Conservation (phyloP, 1,284 basidiomycete genomes). For the Pseudomicrostroma phylloplanum region DNA sequence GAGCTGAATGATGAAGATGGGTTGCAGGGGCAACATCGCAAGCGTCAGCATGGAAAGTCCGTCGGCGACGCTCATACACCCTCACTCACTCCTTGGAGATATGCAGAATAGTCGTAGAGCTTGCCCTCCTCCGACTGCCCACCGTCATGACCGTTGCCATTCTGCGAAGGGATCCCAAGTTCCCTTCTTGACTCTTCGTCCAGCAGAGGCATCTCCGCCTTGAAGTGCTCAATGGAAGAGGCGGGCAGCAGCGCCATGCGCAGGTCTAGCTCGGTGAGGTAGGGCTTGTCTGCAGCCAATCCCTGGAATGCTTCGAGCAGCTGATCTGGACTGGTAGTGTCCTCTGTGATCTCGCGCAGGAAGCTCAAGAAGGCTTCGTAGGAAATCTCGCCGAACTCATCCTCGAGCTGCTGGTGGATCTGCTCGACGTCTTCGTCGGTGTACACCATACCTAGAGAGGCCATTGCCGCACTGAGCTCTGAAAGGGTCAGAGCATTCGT, state of each 20-base stretch:
- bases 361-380: slow-evolving; percentile 85
- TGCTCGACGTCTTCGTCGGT: slow-evolving; percentile 79
- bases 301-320: slow-evolving; percentile 88
- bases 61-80: not conserved
- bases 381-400: slow-evolving; percentile 58
- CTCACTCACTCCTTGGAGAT: slow-evolving; percentile 14
- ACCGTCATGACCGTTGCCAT: too few relatives aligned
- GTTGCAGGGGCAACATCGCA: too few relatives aligned
- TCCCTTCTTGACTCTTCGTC: slow-evolving; percentile 10
- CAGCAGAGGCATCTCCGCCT: slow-evolving; percentile 35
- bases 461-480: slow-evolving; percentile 85
- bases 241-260: slow-evolving; percentile 75
- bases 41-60: too few relatives aligned
- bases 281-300: slow-evolving; percentile 85
- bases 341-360: slow-evolving; percentile 80
- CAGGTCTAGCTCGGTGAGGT: slow-evolving; percentile 88
- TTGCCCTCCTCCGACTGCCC: slow-evolving; percentile 20
- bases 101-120: slow-evolving; percentile 41
- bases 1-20: too few relatives aligned
- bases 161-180: not conserved
- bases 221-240: slow-evolving; percentile 72
- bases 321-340: slow-evolving; percentile 86
- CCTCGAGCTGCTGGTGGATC: slow-evolving; percentile 75
- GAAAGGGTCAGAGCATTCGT: slow-evolving; percentile 76
- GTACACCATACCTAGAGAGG: slow-evolving; percentile 88